phyloP scores from a whole-genome alignment of 345 rosid species.

The Eucalyptus sp. region DNA sequence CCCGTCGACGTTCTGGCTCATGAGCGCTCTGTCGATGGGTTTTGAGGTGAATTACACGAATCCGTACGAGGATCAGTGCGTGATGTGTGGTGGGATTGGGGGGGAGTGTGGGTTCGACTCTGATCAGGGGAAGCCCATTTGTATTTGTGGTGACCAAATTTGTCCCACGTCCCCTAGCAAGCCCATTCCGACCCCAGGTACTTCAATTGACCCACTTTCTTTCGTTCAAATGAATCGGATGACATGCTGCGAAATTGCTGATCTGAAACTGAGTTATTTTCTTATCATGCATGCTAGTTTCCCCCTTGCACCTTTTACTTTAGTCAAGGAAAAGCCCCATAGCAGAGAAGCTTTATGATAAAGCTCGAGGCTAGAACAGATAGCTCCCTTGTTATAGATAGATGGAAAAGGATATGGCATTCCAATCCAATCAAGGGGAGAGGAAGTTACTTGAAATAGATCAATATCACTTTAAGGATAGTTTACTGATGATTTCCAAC shows the following conservation, averaged over 20 bases:
- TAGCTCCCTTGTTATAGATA: not conserved
- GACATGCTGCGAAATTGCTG: not conserved
- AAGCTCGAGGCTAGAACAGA: not conserved
- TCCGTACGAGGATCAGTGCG: conserved; percentile 9
- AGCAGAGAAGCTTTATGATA: no score
- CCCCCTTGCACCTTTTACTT: not conserved
- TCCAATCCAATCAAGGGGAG: not conserved
- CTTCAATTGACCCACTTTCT: not conserved
- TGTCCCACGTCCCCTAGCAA: not conserved
- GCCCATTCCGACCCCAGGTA: not conserved
- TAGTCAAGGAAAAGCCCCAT: not conserved
- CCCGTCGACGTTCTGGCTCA: not conserved
- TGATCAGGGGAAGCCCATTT: conserved; percentile 1
- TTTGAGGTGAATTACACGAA: conserved; percentile 6
- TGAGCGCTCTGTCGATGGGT: conserved; percentile 9
- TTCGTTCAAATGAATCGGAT: not conserved
- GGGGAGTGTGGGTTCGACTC: conserved; percentile 25
- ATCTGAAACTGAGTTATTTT: not conserved
- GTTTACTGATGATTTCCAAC: not conserved
- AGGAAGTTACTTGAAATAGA: not conserved
- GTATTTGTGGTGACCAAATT: conserved; percentile 13
- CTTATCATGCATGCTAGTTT: not conserved
- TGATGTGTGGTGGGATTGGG: not conserved
- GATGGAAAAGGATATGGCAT: not conserved
- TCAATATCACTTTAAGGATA: not conserved